Conservation (phyloP, 2,329 filamentous ascomycete genomes). For the Xylariaceae sp. region DNA sequence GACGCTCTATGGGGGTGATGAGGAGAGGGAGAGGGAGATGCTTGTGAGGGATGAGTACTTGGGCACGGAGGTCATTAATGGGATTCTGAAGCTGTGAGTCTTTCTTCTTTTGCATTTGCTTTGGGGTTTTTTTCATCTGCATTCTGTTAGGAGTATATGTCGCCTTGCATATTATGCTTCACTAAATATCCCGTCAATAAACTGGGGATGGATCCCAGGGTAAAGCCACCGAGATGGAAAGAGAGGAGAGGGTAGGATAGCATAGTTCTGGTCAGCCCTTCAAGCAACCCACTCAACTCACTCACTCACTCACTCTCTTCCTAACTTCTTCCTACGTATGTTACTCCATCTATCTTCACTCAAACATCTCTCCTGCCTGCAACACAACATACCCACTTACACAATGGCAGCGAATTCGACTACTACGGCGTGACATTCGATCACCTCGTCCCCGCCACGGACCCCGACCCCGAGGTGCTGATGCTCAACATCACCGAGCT, state of each 20-base stretch:
- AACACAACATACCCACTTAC: background rate
- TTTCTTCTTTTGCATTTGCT: no score
- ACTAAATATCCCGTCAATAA: no score
- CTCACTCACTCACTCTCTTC: background rate
- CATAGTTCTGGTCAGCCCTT: no score
- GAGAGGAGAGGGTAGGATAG: no score
- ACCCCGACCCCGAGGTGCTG: conserved; percentile 35
- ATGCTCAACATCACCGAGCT: conserved; percentile 39
- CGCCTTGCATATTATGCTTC: no score
- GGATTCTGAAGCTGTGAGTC: no score
- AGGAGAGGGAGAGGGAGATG: background rate
- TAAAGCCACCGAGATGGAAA: no score
- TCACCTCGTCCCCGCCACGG: conserved; percentile 31
- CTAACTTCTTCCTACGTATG: background rate
- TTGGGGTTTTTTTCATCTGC: no score
- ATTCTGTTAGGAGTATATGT: no score
- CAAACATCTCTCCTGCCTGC: conserved; percentile 1
- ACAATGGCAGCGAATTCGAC: conserved; percentile 23
- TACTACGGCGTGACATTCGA: conserved; percentile 41
- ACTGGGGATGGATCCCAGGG: no score
- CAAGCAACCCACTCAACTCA: no score
- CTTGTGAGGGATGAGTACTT: conserved; percentile 5
- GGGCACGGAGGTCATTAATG: conserved; percentile 3
- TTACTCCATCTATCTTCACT: no score
- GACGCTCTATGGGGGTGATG: conserved; percentile 9